A percentile compares a stretch with the other conserved stretches of the same genome.
Evolutionary conservation across 164 flowering plant species (phyloP).

Genomic region (Magnolia officinalis): DNA sequence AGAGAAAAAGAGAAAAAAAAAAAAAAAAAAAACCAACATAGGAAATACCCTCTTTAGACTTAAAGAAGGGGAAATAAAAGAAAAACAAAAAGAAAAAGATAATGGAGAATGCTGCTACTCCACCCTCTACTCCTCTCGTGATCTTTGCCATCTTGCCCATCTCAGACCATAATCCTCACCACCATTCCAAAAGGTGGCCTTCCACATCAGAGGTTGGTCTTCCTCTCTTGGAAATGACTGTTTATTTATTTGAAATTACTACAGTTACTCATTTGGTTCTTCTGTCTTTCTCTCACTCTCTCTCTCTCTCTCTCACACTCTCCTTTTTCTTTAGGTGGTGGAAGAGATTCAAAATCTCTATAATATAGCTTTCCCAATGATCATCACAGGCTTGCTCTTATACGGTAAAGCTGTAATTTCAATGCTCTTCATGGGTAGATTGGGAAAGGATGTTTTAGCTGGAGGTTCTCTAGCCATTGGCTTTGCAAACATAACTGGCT

Average conservation of each 20-base stretch:
- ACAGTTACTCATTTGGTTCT: slow-evolving; percentile 17
- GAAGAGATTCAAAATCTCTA: slow-evolving; percentile 48
- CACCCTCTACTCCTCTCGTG: slow-evolving; percentile 14
- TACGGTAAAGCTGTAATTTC: slow-evolving; percentile 49
- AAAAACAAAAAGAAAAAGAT: background rate
- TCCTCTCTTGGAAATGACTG: background rate
- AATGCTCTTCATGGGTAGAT: slow-evolving; percentile 50
- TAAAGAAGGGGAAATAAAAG: background rate
- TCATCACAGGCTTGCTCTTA: slow-evolving; percentile 41
- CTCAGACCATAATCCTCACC: slow-evolving; percentile 3
- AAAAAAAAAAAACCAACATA: background rate
- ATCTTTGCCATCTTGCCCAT: slow-evolving; percentile 4
- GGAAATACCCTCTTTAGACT: background rate
- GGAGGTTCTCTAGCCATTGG: slow-evolving; percentile 60
- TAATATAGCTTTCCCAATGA: slow-evolving; percentile 43
- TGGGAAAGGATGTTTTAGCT: slow-evolving; percentile 55
- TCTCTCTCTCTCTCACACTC: background rate
- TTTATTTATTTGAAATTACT: background rate
- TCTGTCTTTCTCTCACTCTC: background rate
- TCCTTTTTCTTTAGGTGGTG: slow-evolving; percentile 23
- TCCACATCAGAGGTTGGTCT: slow-evolving; percentile 5
- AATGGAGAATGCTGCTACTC: slow-evolving; percentile 2
- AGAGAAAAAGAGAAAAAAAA: background rate
- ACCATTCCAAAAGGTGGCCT: slow-evolving; percentile 8
- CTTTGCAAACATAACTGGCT: slow-evolving; percentile 65